A percentile compares a stretch with the other conserved stretches of the same genome.
Conservation (phyloP, 176 grass and related monocot species). For the Oryza meridionalis region DNA sequence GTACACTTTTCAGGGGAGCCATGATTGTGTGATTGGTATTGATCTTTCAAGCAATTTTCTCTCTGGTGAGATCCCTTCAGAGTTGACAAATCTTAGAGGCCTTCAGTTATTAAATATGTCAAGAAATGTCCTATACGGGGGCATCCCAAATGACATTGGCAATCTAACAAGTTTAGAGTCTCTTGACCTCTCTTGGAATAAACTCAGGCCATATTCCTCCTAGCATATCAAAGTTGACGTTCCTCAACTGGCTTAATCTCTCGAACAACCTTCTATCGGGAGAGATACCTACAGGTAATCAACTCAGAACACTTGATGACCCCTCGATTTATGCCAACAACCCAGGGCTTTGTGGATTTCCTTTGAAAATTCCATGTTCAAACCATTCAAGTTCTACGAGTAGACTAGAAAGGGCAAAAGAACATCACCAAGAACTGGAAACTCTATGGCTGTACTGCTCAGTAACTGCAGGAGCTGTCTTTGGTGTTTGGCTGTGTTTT, state of each 20-base stretch:
- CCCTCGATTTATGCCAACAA: slow-evolving; percentile 12
- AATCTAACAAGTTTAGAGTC: not conserved
- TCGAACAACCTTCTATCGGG: slow-evolving; percentile 24
- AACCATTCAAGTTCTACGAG: not conserved
- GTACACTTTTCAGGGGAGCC: not conserved
- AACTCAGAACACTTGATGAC: slow-evolving; percentile 1
- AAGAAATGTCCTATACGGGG: slow-evolving; percentile 1
- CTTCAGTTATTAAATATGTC: slow-evolving; percentile 5
- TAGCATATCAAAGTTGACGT: not conserved
- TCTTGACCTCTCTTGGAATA: slow-evolving; percentile 34
- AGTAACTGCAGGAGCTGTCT: not conserved
- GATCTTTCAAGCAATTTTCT: slow-evolving; percentile 14
- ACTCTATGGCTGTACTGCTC: not conserved
- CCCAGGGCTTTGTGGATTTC: slow-evolving; percentile 8
- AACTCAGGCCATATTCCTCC: slow-evolving; percentile 23
- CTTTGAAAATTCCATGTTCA: not conserved
- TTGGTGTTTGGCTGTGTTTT: too few species aligned
- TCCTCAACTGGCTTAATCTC: not conserved
- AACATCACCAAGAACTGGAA: not conserved
- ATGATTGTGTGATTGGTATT: not conserved
- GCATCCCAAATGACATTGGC: slow-evolving; percentile 19
- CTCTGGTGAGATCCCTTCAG: not conserved
- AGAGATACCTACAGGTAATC: slow-evolving; percentile 14
- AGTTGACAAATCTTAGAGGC: not conserved
- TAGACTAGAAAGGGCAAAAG: not conserved